Evolutionary conservation across 805 yeast genomes (phyloP).

Genomic region (Suhomyces emberorum): DNA sequence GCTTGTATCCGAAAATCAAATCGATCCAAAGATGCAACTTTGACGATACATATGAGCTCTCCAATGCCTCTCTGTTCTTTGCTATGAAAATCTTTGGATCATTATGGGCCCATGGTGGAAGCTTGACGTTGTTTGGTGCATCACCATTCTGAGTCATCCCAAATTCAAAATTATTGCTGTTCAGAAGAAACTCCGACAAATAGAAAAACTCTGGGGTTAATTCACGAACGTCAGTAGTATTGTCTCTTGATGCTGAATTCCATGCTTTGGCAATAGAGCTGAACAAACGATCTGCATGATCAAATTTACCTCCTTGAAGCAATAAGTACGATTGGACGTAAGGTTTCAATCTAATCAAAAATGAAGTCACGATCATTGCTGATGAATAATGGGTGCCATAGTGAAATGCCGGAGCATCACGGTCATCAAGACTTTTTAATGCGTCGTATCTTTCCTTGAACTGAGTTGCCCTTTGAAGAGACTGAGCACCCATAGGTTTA

Average conservation of each 20-base stretch:
- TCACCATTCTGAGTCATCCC: slow-evolving; percentile 68
- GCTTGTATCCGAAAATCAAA: slow-evolving; percentile 76
- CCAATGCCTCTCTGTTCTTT: slow-evolving; percentile 79
- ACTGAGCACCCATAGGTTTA: slow-evolving; percentile 92
- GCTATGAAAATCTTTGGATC: slow-evolving; percentile 72
- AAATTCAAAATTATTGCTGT: slow-evolving; percentile 63
- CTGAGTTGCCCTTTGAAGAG: slow-evolving; percentile 52
- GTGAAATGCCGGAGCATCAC: slow-evolving; percentile 70
- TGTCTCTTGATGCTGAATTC: slow-evolving; percentile 74
- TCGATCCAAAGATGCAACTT: slow-evolving; percentile 84
- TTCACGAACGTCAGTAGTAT: slow-evolving; percentile 85
- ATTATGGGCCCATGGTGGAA: slow-evolving; percentile 83
- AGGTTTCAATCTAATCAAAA: slow-evolving; percentile 72
- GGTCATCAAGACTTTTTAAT: slow-evolving; percentile 56
- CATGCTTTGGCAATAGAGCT: slow-evolving; percentile 74
- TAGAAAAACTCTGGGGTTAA: slow-evolving; percentile 83
- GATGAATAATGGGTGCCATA: slow-evolving; percentile 93
- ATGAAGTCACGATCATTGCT: slow-evolving; percentile 89
- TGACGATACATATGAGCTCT: slow-evolving; percentile 74
- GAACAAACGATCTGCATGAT: slow-evolving; percentile 82
- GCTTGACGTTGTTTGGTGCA: slow-evolving; percentile 54
- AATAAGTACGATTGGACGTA: slow-evolving; percentile 74
- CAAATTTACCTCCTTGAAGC: slow-evolving; percentile 85
- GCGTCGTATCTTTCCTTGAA: slow-evolving; percentile 75
- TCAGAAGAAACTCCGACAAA: slow-evolving; percentile 72